These are phyloP conservation scores for Canariomyces notabilis DNA, from an alignment of 2,329 filamentous ascomycete species.

Conservation along the genomic window DNA sequence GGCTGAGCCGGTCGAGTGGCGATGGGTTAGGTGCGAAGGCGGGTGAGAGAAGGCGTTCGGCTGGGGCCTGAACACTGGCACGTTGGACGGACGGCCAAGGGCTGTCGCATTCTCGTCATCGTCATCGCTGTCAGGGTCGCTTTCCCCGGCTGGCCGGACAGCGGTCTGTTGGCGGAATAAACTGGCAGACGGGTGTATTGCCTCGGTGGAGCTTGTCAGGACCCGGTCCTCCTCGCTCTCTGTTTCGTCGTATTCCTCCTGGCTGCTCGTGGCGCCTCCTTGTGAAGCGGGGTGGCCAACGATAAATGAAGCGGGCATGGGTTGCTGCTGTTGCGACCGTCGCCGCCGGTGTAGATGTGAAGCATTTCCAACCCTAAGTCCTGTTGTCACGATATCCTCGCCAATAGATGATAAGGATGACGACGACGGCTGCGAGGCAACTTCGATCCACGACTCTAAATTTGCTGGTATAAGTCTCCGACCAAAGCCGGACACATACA, in stretches of 20 bases:
- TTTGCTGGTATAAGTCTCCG: slow-evolving; percentile 14
- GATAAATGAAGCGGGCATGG: slow-evolving; percentile 32
- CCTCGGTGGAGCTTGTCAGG: slow-evolving; percentile 56
- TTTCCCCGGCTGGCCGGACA: slow-evolving; percentile 35
- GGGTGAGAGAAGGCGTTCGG: slow-evolving; percentile 91
- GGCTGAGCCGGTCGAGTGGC: slow-evolving; percentile 46
- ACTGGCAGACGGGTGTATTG: slow-evolving; percentile 33
- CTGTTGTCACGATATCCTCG: slow-evolving; percentile 88
- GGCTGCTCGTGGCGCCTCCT: slow-evolving; percentile 60
- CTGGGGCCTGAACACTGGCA: slow-evolving; percentile 69
- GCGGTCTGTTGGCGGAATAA: slow-evolving; percentile 33
- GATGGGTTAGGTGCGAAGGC: slow-evolving; percentile 47
- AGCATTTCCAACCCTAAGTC: slow-evolving; percentile 67
- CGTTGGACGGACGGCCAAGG: slow-evolving; percentile 57
- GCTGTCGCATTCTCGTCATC: slow-evolving; percentile 77
- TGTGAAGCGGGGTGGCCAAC: slow-evolving; percentile 37
- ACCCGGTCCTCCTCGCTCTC: slow-evolving; percentile 79
- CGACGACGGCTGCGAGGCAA: slow-evolving; percentile 87
- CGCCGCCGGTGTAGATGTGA: slow-evolving; percentile 57
- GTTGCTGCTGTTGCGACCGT: slow-evolving; percentile 40
- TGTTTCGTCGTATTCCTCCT: slow-evolving; percentile 92
- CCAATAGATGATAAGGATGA: slow-evolving; percentile 81
- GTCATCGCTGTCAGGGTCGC: slow-evolving; percentile 40
- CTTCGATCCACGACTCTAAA: slow-evolving; percentile 92
- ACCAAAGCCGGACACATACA: not conserved